Conservation (phyloP, 805 yeast species). For the Danielia reshetovae region DNA sequence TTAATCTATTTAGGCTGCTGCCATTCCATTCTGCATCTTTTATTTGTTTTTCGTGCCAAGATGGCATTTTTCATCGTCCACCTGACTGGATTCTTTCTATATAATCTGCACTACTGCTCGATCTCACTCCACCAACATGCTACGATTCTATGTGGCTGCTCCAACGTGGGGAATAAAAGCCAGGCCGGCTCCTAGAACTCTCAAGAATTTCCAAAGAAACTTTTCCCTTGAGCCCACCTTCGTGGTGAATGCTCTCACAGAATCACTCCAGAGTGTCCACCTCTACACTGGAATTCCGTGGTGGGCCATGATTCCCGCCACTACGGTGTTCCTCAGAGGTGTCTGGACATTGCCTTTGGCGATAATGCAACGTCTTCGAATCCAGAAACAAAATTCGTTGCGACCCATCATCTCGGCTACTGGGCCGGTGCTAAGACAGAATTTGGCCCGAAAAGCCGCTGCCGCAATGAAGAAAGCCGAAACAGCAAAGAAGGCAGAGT, state of each 20-base stretch:
- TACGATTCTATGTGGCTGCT: no score
- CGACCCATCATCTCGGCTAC: slow-evolving; percentile 71
- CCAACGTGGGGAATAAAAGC: no score
- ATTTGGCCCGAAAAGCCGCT: slow-evolving; percentile 48
- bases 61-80: no score
- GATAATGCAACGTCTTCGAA: slow-evolving; percentile 61
- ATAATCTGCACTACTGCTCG: no score
- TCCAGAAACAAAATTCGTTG: slow-evolving; percentile 66
- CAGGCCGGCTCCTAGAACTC: no score
- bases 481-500: slow-evolving; percentile 13
- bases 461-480: slow-evolving; percentile 24
- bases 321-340: slow-evolving; percentile 64
- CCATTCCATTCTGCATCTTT: no score
- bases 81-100: no score
- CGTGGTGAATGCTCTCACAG: slow-evolving; percentile 30
- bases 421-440: slow-evolving; percentile 66
- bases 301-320: slow-evolving; percentile 73
- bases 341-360: slow-evolving; percentile 76
- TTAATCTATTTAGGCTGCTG: no score
- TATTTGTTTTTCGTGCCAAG: no score
- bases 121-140: neutral
- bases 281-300: slow-evolving; percentile 66
- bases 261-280: slow-evolving; percentile 47
- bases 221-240: slow-evolving; percentile 30
- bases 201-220: slow-evolving; percentile 12